Conservation (phyloP, 1,284 basidiomycete species). For the Sutorius eximius region DNA sequence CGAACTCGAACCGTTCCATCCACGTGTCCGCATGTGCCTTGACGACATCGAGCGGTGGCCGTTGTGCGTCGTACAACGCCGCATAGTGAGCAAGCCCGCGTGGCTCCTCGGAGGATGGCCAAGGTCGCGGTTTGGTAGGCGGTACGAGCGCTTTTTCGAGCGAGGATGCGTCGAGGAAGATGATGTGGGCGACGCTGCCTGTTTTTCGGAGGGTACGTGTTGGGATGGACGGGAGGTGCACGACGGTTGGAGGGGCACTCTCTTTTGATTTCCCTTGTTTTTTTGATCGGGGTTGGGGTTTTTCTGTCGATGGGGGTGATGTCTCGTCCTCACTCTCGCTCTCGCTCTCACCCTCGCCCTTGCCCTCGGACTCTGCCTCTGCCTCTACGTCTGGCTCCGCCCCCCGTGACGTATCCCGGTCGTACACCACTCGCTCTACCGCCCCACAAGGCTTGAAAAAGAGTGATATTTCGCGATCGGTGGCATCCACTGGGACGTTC, state of each 20-base stretch:
- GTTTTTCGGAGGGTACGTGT: constrained; percentile 60
- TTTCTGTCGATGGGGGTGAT: constrained; percentile 15
- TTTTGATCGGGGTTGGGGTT: constrained; percentile 43
- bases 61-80: constrained; percentile 57
- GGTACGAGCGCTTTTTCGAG: constrained; percentile 60
- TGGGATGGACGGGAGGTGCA: constrained; percentile 55
- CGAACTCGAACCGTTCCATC: constrained; percentile 75
- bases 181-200: constrained; percentile 68
- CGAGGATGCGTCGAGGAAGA: constrained; percentile 78
- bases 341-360: no score
- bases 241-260: constrained; percentile 48
- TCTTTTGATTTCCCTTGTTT: constrained; percentile 40
- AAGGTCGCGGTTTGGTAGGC: constrained; percentile 49
- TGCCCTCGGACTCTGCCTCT: constrained; percentile 16
- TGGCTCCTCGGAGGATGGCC: constrained; percentile 62
- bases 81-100: constrained; percentile 72
- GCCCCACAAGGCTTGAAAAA: constrained; percentile 77
- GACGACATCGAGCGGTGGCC: constrained; percentile 72
- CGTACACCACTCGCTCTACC: constrained; percentile 70
- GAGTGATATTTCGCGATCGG: constrained; percentile 69
- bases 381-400: constrained; percentile 27
- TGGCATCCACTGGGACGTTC: constrained; percentile 84
- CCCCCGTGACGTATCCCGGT: constrained; percentile 32
- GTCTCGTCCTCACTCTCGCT: neutral
- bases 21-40: constrained; percentile 75